Evolutionary conservation across 2,329 filamentous ascomycete genomes (phyloP), one percentile per base, ranked within the genome.

Genomic region (Ceratocystis lukuohia): DNA sequence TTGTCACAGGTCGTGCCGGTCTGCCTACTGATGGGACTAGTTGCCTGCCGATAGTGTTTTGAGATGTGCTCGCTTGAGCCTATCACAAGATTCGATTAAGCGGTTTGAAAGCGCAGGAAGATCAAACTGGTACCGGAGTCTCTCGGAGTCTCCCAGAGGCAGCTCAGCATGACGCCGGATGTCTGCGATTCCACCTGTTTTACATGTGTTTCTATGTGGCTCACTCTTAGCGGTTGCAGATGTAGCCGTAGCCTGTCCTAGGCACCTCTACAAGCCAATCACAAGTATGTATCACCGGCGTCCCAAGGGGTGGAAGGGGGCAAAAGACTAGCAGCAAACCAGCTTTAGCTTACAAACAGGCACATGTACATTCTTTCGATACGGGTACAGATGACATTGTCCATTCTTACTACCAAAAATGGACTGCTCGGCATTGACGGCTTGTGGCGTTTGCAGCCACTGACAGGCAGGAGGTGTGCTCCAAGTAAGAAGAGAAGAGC

Each of bases 251-350:
- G 20, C 22, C 20, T 6, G 8, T 20, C 20, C 8, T 37, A 10
- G 33, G 0, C 33, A 37, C 33, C 33, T 41, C 37, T 12, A 41
- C 37, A 41, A 12, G 10, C 37, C 37, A 41, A 41, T 15, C 37
- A 66, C 10, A 50, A 46, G 20, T 71, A 65, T 28, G 68, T 37
- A 59, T 59, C 56, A 59, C 25, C 20, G 61, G 41, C 12, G 61
- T 62, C 46, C 25, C 22, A 50, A 25, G 61, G 12, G 37, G 22
- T 2, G 41, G 28, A 28, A 28, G 28, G 61, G 61, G 30, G 48
- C 17, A 50, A 10, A 28, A 53, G 3, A 53, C 20, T 28, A 17
- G 25, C 48, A 53, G 8, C 10, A 41, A 41, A 41, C 1, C 10
- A 12, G 25, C 48, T 53, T 53, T 20, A 4, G n/a, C 37, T 37